Evolutionary conservation across 306 rosid genomes (phyloP).

Genomic region (Corylus avellana): DNA sequence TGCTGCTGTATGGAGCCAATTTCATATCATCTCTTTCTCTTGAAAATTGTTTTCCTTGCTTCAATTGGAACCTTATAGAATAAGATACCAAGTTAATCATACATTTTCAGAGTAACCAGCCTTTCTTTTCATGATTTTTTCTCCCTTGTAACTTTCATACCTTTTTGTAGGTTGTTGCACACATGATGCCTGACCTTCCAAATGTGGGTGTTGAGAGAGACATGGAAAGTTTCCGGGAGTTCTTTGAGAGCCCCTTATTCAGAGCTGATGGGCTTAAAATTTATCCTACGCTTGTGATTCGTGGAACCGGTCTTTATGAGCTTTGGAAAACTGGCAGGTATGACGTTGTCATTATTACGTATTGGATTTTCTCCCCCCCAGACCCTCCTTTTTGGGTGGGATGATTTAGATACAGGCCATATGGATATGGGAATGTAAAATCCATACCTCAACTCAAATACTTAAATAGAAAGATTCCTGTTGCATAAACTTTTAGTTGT

Average conservation of each 20-base stretch:
- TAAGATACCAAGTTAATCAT: constrained; percentile 11
- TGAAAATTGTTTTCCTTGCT: background rate
- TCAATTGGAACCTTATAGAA: background rate
- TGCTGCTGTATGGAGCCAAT: background rate
- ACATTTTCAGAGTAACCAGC: constrained; percentile 10
- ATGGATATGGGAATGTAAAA: constrained; percentile 3
- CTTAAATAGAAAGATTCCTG: background rate
- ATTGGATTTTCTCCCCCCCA: constrained; percentile 5
- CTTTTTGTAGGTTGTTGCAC: constrained; percentile 84
- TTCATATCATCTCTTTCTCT: background rate
- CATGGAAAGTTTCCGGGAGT: constrained; percentile 95
- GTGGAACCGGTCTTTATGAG: constrained; percentile 99
- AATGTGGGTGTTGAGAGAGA: constrained; percentile 98
- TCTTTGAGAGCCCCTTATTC: constrained; percentile 87
- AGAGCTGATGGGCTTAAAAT: constrained; percentile 98
- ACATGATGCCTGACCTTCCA: constrained; percentile 99
- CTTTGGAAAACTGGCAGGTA: constrained; percentile 99
- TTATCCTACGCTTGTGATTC: constrained; percentile 95
- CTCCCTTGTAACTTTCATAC: background rate
- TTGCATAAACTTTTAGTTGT: background rate
- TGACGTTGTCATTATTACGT: constrained; percentile 5
- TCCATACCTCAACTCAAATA: background rate
- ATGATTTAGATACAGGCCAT: background rate
- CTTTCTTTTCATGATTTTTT: constrained; percentile 13
- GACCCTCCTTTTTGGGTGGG: background rate